Evolutionary conservation across 257 asterid genomes (phyloP).

Genomic region (Solanum verrucosum): DNA sequence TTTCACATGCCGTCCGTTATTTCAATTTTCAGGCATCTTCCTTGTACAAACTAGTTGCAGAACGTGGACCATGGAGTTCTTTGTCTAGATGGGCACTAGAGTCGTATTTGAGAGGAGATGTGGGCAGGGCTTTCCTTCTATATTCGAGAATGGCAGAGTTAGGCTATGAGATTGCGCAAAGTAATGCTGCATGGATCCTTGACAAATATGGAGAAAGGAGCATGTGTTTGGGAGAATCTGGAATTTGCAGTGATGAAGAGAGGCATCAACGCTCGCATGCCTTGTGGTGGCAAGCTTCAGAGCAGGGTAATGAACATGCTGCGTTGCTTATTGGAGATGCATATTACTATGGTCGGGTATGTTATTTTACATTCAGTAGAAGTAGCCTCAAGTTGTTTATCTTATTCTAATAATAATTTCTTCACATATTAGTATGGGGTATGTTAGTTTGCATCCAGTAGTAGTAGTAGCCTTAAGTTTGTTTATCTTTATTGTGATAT

Average conservation of each 20-base stretch:
- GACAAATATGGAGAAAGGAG: slow-evolving; percentile 85
- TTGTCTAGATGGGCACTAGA: slow-evolving; percentile 97
- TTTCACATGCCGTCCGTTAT: not conserved
- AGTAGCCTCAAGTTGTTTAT: not conserved
- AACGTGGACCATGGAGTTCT: slow-evolving; percentile 99
- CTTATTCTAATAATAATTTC: not conserved
- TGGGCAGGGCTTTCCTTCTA: slow-evolving; percentile 77
- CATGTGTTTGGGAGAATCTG: slow-evolving; percentile 89
- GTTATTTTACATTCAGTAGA: slow-evolving; percentile 8
- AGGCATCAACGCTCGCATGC: slow-evolving; percentile 87
- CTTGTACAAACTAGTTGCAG: slow-evolving; percentile 83
- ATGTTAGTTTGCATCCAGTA: slow-evolving; percentile 15
- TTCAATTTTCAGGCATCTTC: slow-evolving; percentile 63
- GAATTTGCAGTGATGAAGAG: slow-evolving; percentile 84
- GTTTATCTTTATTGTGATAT: not conserved
- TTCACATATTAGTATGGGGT: slow-evolving; percentile 88
- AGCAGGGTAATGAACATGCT: slow-evolving; percentile 99
- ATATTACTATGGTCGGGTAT: slow-evolving; percentile 95
- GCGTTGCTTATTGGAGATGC: slow-evolving; percentile 98
- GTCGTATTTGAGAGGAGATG: slow-evolving; percentile 85
- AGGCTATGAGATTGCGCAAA: slow-evolving; percentile 98
- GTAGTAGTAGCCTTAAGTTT: not conserved
- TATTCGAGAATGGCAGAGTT: slow-evolving; percentile 95
- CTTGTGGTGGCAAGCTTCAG: slow-evolving; percentile 99
- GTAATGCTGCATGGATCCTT: slow-evolving; percentile 99